phyloP scores from a whole-genome alignment of 2,329 filamentous ascomycete genomes.

The Aspergillus pseudonomiae region DNA sequence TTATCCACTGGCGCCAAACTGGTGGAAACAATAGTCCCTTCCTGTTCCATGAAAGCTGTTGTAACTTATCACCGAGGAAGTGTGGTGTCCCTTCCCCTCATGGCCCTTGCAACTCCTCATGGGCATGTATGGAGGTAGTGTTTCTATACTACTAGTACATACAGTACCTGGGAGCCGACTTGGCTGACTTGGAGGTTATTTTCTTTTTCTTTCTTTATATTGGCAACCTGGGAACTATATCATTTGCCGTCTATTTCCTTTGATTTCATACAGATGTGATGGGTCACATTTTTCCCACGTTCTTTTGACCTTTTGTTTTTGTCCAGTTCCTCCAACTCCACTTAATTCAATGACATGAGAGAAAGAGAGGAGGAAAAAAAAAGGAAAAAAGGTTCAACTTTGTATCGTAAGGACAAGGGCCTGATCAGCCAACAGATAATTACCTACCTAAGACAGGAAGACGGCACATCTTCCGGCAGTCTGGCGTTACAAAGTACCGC shows the following conservation, averaged over 20 bases:
- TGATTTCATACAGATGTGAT: neutral
- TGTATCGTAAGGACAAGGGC: neutral
- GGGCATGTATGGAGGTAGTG: neutral
- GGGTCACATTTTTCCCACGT: neutral
- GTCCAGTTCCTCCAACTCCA: neutral
- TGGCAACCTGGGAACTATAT: neutral
- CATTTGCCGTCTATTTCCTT: neutral
- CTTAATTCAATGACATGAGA: neutral
- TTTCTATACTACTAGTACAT: neutral
- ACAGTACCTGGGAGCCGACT: too few species aligned
- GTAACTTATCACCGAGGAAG: neutral
- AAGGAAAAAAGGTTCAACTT: neutral
- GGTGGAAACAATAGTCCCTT: constrained; percentile 24
- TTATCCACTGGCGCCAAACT: constrained; percentile 20
- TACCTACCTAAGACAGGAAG: neutral
- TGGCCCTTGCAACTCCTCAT: neutral
- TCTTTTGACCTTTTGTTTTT: neutral
- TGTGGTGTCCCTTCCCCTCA: neutral
- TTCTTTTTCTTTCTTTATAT: neutral
- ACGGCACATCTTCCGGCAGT: constrained; percentile 5
- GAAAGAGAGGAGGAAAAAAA: neutral
- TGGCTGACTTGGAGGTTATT: neutral
- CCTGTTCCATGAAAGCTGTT: constrained; percentile 16
- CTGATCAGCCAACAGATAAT: neutral
- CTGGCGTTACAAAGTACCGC: constrained; percentile 5